A percentile compares a stretch with the other conserved stretches of the same genome.
Conservation (phyloP, 305 asterid genomes). For the Fraxinus floribunda region DNA sequence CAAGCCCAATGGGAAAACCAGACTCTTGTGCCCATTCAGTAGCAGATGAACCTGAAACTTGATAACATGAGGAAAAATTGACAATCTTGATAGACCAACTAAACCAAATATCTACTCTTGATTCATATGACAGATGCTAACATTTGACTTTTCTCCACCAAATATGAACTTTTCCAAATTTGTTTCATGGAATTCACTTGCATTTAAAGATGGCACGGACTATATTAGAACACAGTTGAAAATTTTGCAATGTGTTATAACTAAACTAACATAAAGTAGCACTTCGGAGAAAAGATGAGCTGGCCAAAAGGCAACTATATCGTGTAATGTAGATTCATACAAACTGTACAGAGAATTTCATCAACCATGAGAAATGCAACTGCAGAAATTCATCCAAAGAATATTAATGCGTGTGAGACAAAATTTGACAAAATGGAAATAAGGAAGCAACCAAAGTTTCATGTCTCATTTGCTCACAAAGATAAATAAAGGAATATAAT, state of each 20-base stretch:
- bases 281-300: not conserved
- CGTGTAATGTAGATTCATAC: not conserved
- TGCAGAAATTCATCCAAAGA: not conserved
- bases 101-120: not conserved
- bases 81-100: not conserved
- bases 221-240: not conserved
- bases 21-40: slow-evolving; percentile 65
- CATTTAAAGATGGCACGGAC: not conserved
- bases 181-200: not conserved
- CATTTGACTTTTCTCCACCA: not conserved
- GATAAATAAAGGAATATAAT: not conserved
- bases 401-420: not conserved
- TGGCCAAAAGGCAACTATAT: not conserved
- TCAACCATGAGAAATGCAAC: not conserved
- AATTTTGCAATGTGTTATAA: not conserved
- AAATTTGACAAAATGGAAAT: not conserved
- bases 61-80: slow-evolving; percentile 8
- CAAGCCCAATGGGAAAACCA: slow-evolving; percentile 50
- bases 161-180: not conserved
- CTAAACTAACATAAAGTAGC: not conserved
- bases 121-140: not conserved
- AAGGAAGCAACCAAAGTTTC: not conserved
- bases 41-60: slow-evolving; percentile 68
- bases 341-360: not conserved
- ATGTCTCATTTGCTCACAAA: not conserved